Base-by-base conservation (phyloP, 2,329 filamentous ascomycete genomes). In the Lomentospora prolificans region DNA sequence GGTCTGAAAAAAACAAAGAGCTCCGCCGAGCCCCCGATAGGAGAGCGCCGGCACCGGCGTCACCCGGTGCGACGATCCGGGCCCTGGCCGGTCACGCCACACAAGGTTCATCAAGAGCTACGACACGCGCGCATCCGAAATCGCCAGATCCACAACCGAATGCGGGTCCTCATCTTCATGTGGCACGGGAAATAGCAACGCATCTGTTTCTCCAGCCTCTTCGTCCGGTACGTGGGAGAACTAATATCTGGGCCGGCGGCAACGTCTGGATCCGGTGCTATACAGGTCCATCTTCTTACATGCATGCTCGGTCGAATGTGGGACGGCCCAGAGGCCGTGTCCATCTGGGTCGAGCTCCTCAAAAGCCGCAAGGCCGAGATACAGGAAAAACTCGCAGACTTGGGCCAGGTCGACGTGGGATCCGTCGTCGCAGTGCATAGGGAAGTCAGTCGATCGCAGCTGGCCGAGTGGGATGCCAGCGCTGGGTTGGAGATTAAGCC, bases 381-480 rank as follows among this genome's bases (percentile, higher is more conserved):
- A 4, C 33, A 39, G 33, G 33, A 39, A 39, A 10, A n/a, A 39
- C 17, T 39, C 33, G 33, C 33, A 39, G 33, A 39, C 33, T 12
- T 39, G 8, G 33, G 33, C 33, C 33, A 39, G 33, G 33, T 39
- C 33, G 33, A 39, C 33, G 33, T 39, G 12, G 33, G 33, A 39
- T 12, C 33, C 33, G 33, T n/a, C 12, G 33, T 39, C 33, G 33
- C 33, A 9, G 12, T 39, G 17, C 33, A 39, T 12, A 39, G 17
- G 33, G 33, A 39, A 39, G 33, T 39, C 33, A 39, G 33, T 39
- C 33, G 33, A 39, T 39, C 33, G 0, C 58, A 72, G 19, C 55
- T 72, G 4, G 64, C 64, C 1, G 55, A 60, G 3, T 73, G 70
- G 70, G 70, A 72, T 60, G 64, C 67, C 1, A 71, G 69, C 53